Percentiles rank a stretch among this genome's conserved stretches.
phyloP scores from a whole-genome alignment of 805 yeast genomes.

The Nakazawaea pomicola region DNA sequence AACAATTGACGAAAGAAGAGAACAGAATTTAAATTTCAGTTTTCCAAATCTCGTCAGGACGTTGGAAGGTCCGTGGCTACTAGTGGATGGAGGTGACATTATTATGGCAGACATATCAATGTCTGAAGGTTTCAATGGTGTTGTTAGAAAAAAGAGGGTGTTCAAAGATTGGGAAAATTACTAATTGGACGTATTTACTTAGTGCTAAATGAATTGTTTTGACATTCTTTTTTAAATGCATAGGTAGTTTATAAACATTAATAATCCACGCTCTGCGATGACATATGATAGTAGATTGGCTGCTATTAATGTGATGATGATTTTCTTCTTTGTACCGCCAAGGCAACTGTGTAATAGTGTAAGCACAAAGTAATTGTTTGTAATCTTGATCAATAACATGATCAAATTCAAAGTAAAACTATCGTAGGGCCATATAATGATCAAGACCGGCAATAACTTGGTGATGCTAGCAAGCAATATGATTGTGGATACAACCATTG shows the following conservation, averaged over 20 bases:
- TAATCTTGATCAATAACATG: slow-evolving; percentile 14
- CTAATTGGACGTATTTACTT: not conserved
- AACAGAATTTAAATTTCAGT: slow-evolving; percentile 62
- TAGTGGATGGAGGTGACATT: slow-evolving; percentile 53
- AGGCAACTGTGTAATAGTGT: slow-evolving; percentile 6
- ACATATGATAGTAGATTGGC: not conserved
- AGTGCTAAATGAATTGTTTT: not conserved
- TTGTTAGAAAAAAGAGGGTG: slow-evolving; percentile 21
- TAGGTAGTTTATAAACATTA: not conserved
- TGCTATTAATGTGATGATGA: not conserved
- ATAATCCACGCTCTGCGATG: not conserved
- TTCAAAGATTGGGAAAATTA: slow-evolving; percentile 13
- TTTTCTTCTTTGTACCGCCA: not conserved
- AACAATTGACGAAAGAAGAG: slow-evolving; percentile 79
- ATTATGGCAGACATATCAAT: slow-evolving; percentile 42
- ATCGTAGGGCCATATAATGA: slow-evolving; percentile 97
- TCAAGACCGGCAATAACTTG: slow-evolving; percentile 81
- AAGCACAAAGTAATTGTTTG: slow-evolving; percentile 10
- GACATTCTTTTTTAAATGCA: too few species aligned
- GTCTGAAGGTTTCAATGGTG: slow-evolving; percentile 27
- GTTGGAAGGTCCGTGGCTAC: slow-evolving; percentile 84
- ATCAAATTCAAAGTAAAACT: slow-evolving; percentile 47
- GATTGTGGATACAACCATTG: slow-evolving; percentile 55
- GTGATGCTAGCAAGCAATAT: slow-evolving; percentile 73
- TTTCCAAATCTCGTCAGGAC: slow-evolving; percentile 69